A percentile compares a stretch with the other conserved stretches of the same genome.
These are phyloP conservation scores for Peltaster fructicola DNA, from an alignment of 2,329 filamentous ascomycete genomes.

Conservation along the genomic window DNA sequence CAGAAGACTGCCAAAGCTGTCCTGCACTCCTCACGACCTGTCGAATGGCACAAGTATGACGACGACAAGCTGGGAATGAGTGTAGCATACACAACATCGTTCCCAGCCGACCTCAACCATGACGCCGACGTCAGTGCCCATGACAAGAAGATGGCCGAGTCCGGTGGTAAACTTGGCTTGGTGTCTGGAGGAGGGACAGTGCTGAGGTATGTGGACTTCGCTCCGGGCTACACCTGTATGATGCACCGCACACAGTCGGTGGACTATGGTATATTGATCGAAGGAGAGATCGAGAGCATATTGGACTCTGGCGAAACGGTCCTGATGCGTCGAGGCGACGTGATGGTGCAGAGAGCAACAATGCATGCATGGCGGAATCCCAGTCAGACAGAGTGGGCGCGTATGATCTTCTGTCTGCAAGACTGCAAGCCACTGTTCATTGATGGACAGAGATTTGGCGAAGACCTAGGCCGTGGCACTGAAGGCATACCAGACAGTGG, in stretches of 20 bases:
- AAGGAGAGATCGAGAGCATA: slow-evolving; percentile 17
- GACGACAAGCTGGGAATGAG: slow-evolving; percentile 31
- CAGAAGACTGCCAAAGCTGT: slow-evolving; percentile 16
- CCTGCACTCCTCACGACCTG: slow-evolving; percentile 15
- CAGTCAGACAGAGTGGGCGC: slow-evolving; percentile 14
- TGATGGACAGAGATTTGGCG: slow-evolving; percentile 11
- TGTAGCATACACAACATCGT: slow-evolving; percentile 34
- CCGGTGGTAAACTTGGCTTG: slow-evolving; percentile 29
- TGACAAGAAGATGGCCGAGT: slow-evolving; percentile 22
- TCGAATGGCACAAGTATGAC: slow-evolving; percentile 19
- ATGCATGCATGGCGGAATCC: slow-evolving; percentile 19
- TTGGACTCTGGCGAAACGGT: slow-evolving; percentile 18
- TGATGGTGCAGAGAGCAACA: slow-evolving; percentile 22
- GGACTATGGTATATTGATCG: slow-evolving; percentile 22
- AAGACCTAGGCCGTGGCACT: slow-evolving; percentile 14
- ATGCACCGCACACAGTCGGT: slow-evolving; percentile 21
- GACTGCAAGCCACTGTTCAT: slow-evolving; percentile 14
- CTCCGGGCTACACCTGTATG: slow-evolving; percentile 17
- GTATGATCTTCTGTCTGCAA: slow-evolving; percentile 18
- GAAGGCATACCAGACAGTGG: slow-evolving; percentile 10
- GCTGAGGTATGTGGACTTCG: slow-evolving; percentile 23
- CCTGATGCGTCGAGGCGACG: slow-evolving; percentile 19
- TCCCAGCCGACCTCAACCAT: slow-evolving; percentile 29
- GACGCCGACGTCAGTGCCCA: slow-evolving; percentile 32
- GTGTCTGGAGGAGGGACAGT: slow-evolving; percentile 32